phyloP scores from a whole-genome alignment of 176 grass and related monocot genomes.

The Areca catechu region DNA sequence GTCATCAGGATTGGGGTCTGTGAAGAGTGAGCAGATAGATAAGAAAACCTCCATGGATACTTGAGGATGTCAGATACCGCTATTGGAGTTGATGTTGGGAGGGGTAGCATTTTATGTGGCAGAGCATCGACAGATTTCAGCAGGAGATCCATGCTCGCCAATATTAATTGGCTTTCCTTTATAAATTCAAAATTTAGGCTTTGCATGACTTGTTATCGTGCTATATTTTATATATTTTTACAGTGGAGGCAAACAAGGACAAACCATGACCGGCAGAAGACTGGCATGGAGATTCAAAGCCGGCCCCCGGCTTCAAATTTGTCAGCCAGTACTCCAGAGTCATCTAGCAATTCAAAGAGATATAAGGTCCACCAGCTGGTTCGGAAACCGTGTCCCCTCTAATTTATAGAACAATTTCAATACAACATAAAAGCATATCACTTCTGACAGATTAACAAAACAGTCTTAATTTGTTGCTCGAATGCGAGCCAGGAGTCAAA shows the following conservation, averaged over 20 bases:
- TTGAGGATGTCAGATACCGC: no score
- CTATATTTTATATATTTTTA: constrained; percentile 11
- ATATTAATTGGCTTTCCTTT: no score
- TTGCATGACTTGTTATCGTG: no score
- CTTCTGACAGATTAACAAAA: not conserved
- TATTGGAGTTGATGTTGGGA: no score
- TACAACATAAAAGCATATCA: constrained; percentile 11
- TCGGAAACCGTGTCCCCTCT: constrained; percentile 56
- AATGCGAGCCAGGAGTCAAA: constrained; percentile 37
- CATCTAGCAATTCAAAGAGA: constrained; percentile 43
- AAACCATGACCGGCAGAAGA: constrained; percentile 77
- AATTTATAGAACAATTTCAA: constrained; percentile 30
- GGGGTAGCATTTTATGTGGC: no score
- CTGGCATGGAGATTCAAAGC: constrained; percentile 91
- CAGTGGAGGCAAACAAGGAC: constrained; percentile 91
- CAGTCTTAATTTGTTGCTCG: constrained; percentile 20
- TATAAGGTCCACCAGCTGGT: constrained; percentile 46
- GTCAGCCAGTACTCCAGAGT: constrained; percentile 31
- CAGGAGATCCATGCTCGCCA: no score
- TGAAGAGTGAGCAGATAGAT: no score
- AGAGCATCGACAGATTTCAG: no score
- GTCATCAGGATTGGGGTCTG: no score
- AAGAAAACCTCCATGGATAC: no score
- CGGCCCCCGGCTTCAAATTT: constrained; percentile 46
- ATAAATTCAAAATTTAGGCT: no score